Percentiles rank a stretch among this genome's conserved stretches.
phyloP scores from a whole-genome alignment of 2,329 filamentous ascomycete genomes.

The Clonostachys sp. region DNA sequence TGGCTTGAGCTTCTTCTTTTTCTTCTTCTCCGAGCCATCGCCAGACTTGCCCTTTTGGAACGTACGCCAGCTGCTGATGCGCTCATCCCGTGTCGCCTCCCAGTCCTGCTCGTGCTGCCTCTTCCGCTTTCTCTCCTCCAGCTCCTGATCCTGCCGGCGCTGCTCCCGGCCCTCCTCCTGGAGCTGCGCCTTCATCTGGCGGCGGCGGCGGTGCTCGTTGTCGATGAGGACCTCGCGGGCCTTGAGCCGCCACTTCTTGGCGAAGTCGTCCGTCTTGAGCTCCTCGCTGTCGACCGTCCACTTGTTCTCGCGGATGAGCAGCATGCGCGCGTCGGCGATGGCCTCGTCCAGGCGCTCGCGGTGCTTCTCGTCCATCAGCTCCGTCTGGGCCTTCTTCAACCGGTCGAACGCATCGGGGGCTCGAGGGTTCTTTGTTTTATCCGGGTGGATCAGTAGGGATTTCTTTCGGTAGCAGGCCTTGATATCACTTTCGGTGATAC shows the following conservation, averaged over 20 bases:
- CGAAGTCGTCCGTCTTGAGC: conserved; percentile 78
- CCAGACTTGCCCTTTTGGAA: conserved; percentile 73
- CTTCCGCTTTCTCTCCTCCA: conserved; percentile 77
- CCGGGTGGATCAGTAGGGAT: conserved; percentile 97
- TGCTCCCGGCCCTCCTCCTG: conserved; percentile 93
- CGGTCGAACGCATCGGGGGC: conserved; percentile 96
- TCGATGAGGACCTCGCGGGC: conserved; percentile 86
- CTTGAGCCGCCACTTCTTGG: conserved; percentile 84
- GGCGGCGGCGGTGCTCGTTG: conserved; percentile 77
- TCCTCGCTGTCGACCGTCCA: conserved; percentile 87
- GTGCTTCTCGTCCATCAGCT: conserved; percentile 91
- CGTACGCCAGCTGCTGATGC: conserved; percentile 90
- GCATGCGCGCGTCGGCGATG: conserved; percentile 91
- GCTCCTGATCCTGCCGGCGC: conserved; percentile 78
- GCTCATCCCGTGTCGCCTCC: conserved; percentile 86
- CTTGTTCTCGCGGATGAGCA: conserved; percentile 91
- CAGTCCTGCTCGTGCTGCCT: conserved; percentile 91
- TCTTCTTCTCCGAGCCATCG: conserved; percentile 47
- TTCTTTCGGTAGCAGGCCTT: conserved; percentile 93
- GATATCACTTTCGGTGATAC: conserved; percentile 93
- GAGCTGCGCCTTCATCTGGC: conserved; percentile 90
- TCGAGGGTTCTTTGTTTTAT: conserved; percentile 88
- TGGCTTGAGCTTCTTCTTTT: conserved; percentile 67
- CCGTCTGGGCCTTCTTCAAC: conserved; percentile 88
- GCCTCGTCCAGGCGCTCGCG: conserved; percentile 85